These are phyloP conservation scores for Canavalia ensiformis DNA, from an alignment of 306 rosid species.

Conservation along the genomic window DNA sequence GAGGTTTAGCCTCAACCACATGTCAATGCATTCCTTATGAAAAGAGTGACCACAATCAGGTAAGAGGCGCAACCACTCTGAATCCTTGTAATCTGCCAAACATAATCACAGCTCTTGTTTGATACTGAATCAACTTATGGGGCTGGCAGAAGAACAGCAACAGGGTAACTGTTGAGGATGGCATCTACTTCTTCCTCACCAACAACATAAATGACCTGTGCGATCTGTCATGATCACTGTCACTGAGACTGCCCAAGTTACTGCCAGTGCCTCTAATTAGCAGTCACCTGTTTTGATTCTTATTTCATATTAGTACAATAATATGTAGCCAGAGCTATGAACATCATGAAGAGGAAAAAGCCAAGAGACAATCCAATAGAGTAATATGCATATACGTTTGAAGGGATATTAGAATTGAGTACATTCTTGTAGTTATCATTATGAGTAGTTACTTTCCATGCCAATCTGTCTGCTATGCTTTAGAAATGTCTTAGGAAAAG, in stretches of 20 bases:
- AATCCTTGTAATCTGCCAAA: constrained; percentile 58
- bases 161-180: constrained; percentile 48
- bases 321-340: constrained; percentile 20
- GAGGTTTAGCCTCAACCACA: constrained; percentile 51
- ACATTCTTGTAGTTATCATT: too few species aligned
- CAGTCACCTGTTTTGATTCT: too few species aligned
- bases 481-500: too few species aligned
- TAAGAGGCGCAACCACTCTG: constrained; percentile 51
- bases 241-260: neutral
- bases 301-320: too few species aligned
- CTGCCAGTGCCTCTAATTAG: neutral
- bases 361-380: constrained; percentile 38
- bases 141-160: too few species aligned
- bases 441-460: too few species aligned
- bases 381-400: constrained; percentile 12
- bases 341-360: constrained; percentile 28
- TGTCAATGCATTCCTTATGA: constrained; percentile 57
- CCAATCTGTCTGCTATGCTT: too few species aligned
- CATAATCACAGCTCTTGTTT: too few species aligned
- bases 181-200: constrained; percentile 50
- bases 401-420: constrained; percentile 21
- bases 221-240: neutral
- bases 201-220: too few species aligned
- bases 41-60: constrained; percentile 61
- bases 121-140: too few species aligned